These are phyloP conservation scores for Chimonanthus salicifolius DNA, from an alignment of 164 flowering plant species.

Conservation along the genomic window DNA sequence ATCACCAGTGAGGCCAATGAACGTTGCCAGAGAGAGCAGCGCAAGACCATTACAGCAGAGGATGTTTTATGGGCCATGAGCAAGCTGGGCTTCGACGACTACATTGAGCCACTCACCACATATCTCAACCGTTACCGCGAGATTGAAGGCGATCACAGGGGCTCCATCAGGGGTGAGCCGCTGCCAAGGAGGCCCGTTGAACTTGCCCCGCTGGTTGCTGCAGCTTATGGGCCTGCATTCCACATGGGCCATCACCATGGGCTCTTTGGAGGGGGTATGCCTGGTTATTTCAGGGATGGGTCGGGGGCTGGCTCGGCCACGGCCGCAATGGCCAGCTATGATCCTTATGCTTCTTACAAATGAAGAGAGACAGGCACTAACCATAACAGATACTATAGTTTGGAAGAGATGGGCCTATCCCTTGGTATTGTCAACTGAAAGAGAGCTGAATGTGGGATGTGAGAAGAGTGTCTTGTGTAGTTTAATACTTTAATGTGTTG, in stretches of 20 bases:
- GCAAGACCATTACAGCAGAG: constrained; percentile 81
- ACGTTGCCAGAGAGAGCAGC: constrained; percentile 80
- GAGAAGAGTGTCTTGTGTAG: no score
- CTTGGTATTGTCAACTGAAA: neutral
- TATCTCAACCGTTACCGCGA: constrained; percentile 34
- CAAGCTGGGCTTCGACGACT: constrained; percentile 78
- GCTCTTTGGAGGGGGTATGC: constrained; percentile 3
- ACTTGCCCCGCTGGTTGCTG: neutral
- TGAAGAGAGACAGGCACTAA: neutral
- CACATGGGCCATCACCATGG: constrained; percentile 32
- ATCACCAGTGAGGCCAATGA: constrained; percentile 49
- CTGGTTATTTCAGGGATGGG: constrained; percentile 7
- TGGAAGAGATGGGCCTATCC: neutral
- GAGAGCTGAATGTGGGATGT: no score
- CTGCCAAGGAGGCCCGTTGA: neutral
- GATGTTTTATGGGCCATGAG: constrained; percentile 83
- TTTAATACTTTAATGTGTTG: no score
- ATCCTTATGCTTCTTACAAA: neutral
- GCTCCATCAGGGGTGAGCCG: neutral
- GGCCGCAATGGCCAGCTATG: no score
- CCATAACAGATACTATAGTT: neutral
- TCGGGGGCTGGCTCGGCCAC: neutral
- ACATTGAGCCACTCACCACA: constrained; percentile 55
- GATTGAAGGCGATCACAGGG: constrained; percentile 13
- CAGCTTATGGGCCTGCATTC: constrained; percentile 21